Evolutionary conservation across 2,329 filamentous ascomycete genomes (phyloP).

Genomic region (Fusarium austroafricanum): DNA sequence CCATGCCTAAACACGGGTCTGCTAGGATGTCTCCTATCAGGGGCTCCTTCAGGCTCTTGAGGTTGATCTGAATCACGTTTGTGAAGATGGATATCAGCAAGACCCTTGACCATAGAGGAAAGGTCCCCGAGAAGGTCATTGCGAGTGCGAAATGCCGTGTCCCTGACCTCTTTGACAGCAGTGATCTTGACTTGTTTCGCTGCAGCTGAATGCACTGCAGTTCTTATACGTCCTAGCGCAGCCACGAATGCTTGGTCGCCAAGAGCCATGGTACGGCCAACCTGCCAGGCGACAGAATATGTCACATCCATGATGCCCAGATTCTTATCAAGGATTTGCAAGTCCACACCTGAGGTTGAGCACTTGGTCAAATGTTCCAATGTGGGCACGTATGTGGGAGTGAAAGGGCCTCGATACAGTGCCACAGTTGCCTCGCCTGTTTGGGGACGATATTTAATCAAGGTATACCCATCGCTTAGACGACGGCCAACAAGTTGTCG

Average conservation of each 20-base stretch:
- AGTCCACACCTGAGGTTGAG: conserved; percentile 51
- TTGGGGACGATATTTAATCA: conserved; percentile 33
- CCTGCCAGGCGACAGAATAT: conserved; percentile 57
- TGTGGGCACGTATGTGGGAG: not conserved
- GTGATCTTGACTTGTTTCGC: not conserved
- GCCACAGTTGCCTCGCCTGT: conserved; percentile 11
- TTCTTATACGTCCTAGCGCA: conserved; percentile 36
- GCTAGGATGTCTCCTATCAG: not conserved
- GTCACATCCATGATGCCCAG: conserved; percentile 57
- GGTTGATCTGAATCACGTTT: not conserved
- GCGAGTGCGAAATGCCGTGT: not conserved
- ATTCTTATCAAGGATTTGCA: conserved; percentile 55
- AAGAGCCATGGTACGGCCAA: conserved; percentile 55
- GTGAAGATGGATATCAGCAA: not conserved
- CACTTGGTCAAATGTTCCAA: conserved; percentile 8
- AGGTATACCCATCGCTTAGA: conserved; percentile 54
- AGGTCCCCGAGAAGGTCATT: not conserved
- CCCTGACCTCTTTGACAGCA: not conserved
- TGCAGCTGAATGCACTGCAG: not conserved
- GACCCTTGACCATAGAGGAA: not conserved
- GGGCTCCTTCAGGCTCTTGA: not conserved
- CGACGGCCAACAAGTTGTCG: conserved; percentile 18
- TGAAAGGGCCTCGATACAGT: not conserved
- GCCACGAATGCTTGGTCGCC: conserved; percentile 49
- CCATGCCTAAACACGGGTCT: not conserved